Evolutionary conservation across 768 basidiomycete species (phyloP).

Genomic region (Royoungia palumana): DNA sequence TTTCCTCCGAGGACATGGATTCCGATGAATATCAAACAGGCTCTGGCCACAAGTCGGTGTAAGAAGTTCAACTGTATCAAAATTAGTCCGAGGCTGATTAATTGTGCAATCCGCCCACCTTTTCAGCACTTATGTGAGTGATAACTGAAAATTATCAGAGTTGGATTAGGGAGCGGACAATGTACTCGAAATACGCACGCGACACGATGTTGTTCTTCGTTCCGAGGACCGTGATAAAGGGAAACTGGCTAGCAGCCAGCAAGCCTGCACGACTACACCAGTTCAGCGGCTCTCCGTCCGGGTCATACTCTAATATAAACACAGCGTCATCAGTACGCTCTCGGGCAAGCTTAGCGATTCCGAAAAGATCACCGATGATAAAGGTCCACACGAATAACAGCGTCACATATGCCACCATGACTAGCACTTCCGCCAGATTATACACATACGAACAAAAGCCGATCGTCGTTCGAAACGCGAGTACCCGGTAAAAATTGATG

Average conservation of each 20-base stretch:
- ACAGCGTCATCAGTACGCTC: neutral
- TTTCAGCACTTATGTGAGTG: slow-evolving; percentile 22
- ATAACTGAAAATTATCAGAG: slow-evolving; percentile 10
- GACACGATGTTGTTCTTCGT: slow-evolving; percentile 39
- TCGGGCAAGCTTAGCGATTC: neutral
- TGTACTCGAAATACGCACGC: slow-evolving; percentile 4
- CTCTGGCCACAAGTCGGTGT: slow-evolving; percentile 47
- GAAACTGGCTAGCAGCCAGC: slow-evolving; percentile 35
- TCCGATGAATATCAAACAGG: slow-evolving; percentile 45
- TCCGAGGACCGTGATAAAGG: slow-evolving; percentile 40
- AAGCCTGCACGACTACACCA: slow-evolving; percentile 33
- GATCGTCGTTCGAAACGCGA: slow-evolving; percentile 36
- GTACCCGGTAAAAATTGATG: slow-evolving; percentile 33
- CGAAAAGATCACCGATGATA: slow-evolving; percentile 33
- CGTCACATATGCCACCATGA: slow-evolving; percentile 36
- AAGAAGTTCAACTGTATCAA: slow-evolving; percentile 32
- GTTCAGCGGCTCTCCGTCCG: slow-evolving; percentile 22
- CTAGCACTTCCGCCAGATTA: slow-evolving; percentile 40
- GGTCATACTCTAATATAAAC: slow-evolving; percentile 17
- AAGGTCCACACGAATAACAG: slow-evolving; percentile 36
- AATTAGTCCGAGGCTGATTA: neutral
- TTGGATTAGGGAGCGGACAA: neutral
- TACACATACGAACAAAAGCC: slow-evolving; percentile 36
- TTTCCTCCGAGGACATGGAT: slow-evolving; percentile 39
- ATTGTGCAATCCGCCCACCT: slow-evolving; percentile 2